phyloP scores from a whole-genome alignment of 1,284 basidiomycete species.

The Ustilago crameri region DNA sequence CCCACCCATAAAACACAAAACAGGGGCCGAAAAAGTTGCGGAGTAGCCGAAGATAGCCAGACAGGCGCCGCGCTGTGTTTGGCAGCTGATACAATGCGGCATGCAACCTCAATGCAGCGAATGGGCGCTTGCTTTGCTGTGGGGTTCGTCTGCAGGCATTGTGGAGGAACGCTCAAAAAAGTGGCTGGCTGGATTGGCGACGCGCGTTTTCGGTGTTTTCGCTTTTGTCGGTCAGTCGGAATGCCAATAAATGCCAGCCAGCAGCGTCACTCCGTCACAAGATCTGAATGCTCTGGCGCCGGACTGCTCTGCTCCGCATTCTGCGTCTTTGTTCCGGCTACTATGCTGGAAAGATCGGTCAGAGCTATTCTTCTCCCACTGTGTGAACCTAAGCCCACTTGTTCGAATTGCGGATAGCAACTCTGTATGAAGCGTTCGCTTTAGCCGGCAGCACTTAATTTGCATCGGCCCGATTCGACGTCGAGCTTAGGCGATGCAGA shows the following conservation, averaged over 20 bases:
- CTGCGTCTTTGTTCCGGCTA: no score
- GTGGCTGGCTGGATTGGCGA: neutral
- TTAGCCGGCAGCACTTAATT: no score
- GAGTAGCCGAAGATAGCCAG: conserved; percentile 42
- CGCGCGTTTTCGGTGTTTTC: conserved; percentile 21
- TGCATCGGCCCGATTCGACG: no score
- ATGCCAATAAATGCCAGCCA: neutral
- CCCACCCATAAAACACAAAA: neutral
- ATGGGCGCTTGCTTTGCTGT: no score
- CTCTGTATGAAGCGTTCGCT: no score
- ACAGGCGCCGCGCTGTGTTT: neutral
- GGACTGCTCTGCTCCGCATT: no score
- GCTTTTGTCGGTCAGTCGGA: conserved; percentile 34
- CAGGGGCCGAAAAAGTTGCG: conserved; percentile 3
- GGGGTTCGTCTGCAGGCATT: no score
- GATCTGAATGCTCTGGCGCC: neutral
- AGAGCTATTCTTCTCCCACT: no score
- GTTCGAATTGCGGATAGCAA: no score
- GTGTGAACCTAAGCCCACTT: no score
- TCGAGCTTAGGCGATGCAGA: no score
- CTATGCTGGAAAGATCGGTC: no score
- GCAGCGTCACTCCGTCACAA: conserved; percentile 4
- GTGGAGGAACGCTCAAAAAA: neutral
- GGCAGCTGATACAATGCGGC: neutral
- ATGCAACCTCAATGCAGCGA: neutral